A percentile compares a stretch with the other conserved stretches of the same genome.
Evolutionary conservation across 768 basidiomycete genomes (phyloP).

Genomic region (Artomyces pyxidatus): DNA sequence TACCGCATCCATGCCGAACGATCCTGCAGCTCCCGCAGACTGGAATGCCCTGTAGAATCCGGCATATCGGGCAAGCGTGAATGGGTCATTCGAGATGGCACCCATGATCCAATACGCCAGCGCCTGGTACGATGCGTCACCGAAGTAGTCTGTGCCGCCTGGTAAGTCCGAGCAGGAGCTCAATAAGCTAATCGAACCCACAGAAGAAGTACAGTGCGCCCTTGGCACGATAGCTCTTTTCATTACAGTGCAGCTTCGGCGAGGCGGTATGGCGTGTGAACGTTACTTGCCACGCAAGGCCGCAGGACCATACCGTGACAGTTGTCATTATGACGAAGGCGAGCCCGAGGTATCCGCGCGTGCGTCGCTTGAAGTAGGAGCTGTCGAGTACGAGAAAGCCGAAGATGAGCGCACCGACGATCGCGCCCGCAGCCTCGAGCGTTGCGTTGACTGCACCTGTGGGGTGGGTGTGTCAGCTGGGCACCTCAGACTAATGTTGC

Average conservation of each 20-base stretch:
- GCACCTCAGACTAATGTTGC: not conserved
- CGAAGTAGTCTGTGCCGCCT: conserved; percentile 28
- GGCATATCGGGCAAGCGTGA: conserved; percentile 34
- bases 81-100: conserved; percentile 37
- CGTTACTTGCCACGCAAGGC: conserved; percentile 32
- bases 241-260: conserved; percentile 24
- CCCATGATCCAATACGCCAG: conserved; percentile 34
- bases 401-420: conserved; percentile 34
- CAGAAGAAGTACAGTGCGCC: conserved; percentile 34
- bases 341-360: conserved; percentile 32
- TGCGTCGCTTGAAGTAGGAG: conserved; percentile 25
- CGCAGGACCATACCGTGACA: conserved; percentile 31
- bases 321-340: conserved; percentile 24
- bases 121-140: conserved; percentile 29
- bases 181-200: conserved; percentile 8
- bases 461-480: no score
- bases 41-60: conserved; percentile 37
- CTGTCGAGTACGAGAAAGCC: conserved; percentile 33
- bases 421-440: conserved; percentile 32
- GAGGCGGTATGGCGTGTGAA: conserved; percentile 23
- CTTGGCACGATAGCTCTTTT: conserved; percentile 26
- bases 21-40: conserved; percentile 29
- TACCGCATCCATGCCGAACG: conserved; percentile 39
- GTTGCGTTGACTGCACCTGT: conserved; percentile 30
- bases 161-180: not conserved